Conservation (phyloP, 345 rosid species). For the Syzygium grande region DNA sequence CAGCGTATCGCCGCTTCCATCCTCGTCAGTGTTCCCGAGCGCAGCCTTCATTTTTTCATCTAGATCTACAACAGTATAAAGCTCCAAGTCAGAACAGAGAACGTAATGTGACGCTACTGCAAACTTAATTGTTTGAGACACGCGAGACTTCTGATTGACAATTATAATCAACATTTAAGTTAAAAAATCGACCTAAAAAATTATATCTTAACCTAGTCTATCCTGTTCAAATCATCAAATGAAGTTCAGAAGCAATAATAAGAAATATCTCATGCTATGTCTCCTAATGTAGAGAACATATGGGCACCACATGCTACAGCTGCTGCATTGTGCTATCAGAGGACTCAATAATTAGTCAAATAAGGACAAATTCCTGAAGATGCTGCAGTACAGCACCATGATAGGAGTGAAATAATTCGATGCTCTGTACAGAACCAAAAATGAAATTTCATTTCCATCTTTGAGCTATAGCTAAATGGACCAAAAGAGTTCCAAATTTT, state of each 20-base stretch:
- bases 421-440: background rate
- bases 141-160: background rate
- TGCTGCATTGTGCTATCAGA: background rate
- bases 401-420: background rate
- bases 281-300: background rate
- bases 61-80: conserved; percentile 22
- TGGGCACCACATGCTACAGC: background rate
- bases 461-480: background rate
- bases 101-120: too few species aligned
- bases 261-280: background rate
- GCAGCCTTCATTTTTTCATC: conserved; percentile 42
- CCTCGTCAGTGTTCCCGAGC: conserved; percentile 12
- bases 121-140: background rate
- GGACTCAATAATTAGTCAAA: background rate
- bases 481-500: background rate
- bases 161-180: background rate
- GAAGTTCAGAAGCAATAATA: background rate
- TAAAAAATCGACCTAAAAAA: background rate
- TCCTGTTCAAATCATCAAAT: background rate
- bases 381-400: background rate
- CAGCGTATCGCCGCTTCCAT: conserved; percentile 39
- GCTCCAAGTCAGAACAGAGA: background rate
- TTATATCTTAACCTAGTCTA: background rate
- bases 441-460: background rate
- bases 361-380: background rate